phyloP scores from a whole-genome alignment of 805 yeast species.

The Pichia ethanolica region DNA sequence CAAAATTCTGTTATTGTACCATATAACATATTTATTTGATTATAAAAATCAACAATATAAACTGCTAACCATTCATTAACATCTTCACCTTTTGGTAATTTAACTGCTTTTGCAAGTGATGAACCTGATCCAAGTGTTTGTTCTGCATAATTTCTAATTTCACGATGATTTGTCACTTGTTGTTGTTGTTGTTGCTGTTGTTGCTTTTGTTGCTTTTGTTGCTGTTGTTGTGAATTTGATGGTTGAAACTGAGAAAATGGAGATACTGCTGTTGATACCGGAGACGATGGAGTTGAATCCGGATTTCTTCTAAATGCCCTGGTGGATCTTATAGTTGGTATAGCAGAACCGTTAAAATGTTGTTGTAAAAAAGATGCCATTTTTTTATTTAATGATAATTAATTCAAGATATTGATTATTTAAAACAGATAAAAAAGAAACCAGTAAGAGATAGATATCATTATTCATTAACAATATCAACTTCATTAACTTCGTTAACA shows the following conservation, averaged over 20 bases:
- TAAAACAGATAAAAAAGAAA: neutral
- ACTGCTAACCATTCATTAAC: conserved; percentile 93
- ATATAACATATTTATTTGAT: conserved; percentile 92
- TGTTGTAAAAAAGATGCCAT: conserved; percentile 23
- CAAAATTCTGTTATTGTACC: conserved; percentile 96
- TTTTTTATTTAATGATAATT: neutral
- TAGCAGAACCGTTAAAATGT: conserved; percentile 26
- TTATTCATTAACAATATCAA: no score
- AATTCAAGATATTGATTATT: neutral
- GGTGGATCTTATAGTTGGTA: conserved; percentile 30
- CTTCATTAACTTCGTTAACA: no score
- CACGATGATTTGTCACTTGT: conserved; percentile 43
- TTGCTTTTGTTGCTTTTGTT: conserved; percentile 12
- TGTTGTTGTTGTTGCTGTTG: conserved; percentile 11
- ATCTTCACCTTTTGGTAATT: conserved; percentile 88
- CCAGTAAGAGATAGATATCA: no score
- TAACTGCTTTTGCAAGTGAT: conserved; percentile 86
- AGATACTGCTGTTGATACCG: conserved; percentile 9
- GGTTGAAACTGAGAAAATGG: conserved; percentile 8
- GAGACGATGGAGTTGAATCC: conserved; percentile 20
- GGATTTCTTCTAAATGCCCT: conserved; percentile 28
- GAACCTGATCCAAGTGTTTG: conserved; percentile 92
- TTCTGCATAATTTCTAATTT: conserved; percentile 83
- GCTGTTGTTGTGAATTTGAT: conserved; percentile 10
- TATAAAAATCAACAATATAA: conserved; percentile 94